Evolutionary conservation across 2,329 filamentous ascomycete genomes (phyloP), one percentile per base, ranked within the genome.

Genomic region (Elsinoe arachidis): DNA sequence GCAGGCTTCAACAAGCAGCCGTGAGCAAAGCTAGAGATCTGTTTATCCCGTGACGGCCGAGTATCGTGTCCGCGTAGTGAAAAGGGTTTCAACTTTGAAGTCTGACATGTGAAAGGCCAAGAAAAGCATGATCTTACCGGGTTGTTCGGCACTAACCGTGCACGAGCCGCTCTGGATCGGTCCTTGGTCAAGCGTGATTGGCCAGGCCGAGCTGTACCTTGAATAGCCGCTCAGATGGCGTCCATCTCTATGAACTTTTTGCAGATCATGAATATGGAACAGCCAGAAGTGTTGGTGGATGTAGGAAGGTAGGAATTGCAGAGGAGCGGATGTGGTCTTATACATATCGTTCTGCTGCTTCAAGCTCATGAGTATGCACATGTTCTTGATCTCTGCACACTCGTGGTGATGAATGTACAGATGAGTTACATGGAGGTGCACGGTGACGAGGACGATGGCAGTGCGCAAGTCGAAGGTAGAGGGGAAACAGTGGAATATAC

Each of bases 71-170:
- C 15, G 19, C 33, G 17, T 6, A 53, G 49, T 39, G 10, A 53
- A 38, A 38, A 53, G 49, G 49, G 49, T 53, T 53, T 53, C 49
- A 53, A 53, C 49, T 34, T 53, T 39, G 49, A 53, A 53, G 34
- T 39, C 34, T 26, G 49, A 39, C 49, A 53, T 53, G 49, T 53
- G 49, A 53, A 53, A 46, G 38, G 49, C 49, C 49, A 53, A 53
- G 49, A 37, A 37, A 21, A 21, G 17, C 15, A 17, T 53, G 46
- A 51, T 30, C 21, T 46, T 23, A 19, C 41, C 14, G 21, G 21
- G 5, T 11, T 15, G 9, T 15, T 23, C 46, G 46, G 46, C 14
- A 34, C 12, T 51, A 30, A 26, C 4, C 46, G 46, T 23, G 46
- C 38, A 41, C 46, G 26, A 21, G 26, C 46, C 44, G 46, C 46